Conservation (phyloP, 495 filamentous ascomycete genomes). For the Xylaria sp. region DNA sequence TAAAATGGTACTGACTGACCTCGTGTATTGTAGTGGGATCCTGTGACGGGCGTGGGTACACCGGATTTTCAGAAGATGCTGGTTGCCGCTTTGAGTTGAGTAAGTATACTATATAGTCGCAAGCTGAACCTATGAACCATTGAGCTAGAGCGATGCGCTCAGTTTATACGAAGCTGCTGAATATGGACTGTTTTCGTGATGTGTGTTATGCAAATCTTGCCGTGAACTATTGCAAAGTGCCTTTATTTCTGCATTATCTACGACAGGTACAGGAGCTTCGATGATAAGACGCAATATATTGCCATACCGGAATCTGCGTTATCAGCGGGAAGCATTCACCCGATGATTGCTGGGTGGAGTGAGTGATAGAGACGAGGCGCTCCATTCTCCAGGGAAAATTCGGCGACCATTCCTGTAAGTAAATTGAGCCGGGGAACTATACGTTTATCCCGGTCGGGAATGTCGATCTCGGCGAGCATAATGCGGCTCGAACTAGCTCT, state of each 20-base stretch:
- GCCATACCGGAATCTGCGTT: not conserved
- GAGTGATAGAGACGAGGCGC: not conserved
- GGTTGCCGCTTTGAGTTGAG: conserved; percentile 27
- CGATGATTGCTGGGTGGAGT: not conserved
- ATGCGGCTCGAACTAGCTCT: not conserved
- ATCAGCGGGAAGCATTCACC: not conserved
- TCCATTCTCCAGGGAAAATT: not conserved
- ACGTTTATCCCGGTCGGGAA: not conserved
- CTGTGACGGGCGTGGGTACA: conserved; percentile 36
- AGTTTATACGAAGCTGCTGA: not conserved
- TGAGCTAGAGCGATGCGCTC: not conserved
- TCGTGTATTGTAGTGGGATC: conserved; percentile 32
- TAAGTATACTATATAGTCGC: not conserved
- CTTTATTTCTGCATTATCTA: not conserved
- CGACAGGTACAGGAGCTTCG: not conserved
- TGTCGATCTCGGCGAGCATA: not conserved
- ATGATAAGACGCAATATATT: not conserved
- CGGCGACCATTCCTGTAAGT: not conserved
- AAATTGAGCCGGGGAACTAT: not conserved
- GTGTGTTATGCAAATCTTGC: not conserved
- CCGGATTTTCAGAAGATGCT: conserved; percentile 38
- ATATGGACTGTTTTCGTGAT: not conserved
- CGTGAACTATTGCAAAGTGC: not conserved
- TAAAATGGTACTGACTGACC: not conserved
- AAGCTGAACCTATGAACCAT: not conserved